phyloP scores from a whole-genome alignment of 805 yeast species.

The Yarrowia phangngaensis region DNA sequence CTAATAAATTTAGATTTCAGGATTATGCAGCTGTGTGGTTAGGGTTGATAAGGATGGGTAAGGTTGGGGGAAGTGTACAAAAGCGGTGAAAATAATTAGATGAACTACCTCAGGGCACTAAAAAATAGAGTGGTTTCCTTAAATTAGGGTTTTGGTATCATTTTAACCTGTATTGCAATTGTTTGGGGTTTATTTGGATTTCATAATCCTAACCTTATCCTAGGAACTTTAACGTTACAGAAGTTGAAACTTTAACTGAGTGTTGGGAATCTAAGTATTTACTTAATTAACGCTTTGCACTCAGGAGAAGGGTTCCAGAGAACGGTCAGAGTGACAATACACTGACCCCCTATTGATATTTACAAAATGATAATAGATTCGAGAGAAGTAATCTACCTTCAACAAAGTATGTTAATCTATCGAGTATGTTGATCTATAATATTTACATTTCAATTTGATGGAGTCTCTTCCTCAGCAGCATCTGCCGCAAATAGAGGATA shows the following conservation, averaged over 20 bases:
- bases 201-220: not conserved
- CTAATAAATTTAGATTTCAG: conserved; percentile 1
- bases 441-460: not conserved
- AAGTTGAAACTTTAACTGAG: not conserved
- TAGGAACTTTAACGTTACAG: not conserved
- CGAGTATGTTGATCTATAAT: not conserved
- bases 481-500: conserved; percentile 16
- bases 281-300: not conserved
- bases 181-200: not conserved
- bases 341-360: too few relatives aligned
- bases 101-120: too few relatives aligned
- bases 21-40: conserved; percentile 15
- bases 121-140: too few relatives aligned
- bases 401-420: not conserved
- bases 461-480: conserved; percentile 7
- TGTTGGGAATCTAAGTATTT: too few relatives aligned
- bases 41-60: too few relatives aligned
- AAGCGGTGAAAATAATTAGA: too few relatives aligned
- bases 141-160: not conserved
- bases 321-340: not conserved
- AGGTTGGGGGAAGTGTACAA: too few relatives aligned
- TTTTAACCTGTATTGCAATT: not conserved
- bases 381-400: not conserved
- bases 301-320: not conserved
- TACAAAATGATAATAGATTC: too few relatives aligned